phyloP scores from a whole-genome alignment of 2,329 filamentous ascomycete species.

The Pseudopyrenochaeta lycopersici region DNA sequence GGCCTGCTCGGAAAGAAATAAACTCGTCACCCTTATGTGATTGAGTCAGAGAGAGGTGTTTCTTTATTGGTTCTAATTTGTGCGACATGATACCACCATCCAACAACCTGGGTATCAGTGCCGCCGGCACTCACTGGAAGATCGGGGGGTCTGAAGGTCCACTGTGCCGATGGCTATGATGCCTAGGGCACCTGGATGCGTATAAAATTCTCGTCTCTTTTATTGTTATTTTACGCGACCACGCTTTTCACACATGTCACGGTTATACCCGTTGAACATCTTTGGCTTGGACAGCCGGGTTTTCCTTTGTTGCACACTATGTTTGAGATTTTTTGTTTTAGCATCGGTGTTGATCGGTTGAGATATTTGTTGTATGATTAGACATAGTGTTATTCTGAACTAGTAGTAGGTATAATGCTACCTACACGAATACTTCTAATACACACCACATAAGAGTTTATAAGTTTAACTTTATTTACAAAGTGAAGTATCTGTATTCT shows the following conservation, averaged over 20 bases:
- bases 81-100: slow-evolving; percentile 23
- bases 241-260: slow-evolving; percentile 9
- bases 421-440: too few relatives aligned
- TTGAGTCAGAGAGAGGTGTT: slow-evolving; percentile 14
- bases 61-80: slow-evolving; percentile 21
- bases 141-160: slow-evolving; percentile 45
- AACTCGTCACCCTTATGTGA: slow-evolving; percentile 6
- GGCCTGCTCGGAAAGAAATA: slow-evolving; percentile 56
- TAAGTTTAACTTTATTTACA: too few relatives aligned
- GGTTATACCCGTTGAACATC: slow-evolving; percentile 15
- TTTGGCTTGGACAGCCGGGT: slow-evolving; percentile 32
- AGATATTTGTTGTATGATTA: not conserved
- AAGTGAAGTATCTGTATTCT: too few relatives aligned
- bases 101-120: not conserved
- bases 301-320: slow-evolving; percentile 23
- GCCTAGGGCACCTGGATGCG: not conserved
- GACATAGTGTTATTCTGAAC: too few relatives aligned
- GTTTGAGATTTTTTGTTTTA: not conserved
- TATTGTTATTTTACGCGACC: slow-evolving; percentile 3
- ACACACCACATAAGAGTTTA: too few relatives aligned
- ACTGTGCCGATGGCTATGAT: not conserved
- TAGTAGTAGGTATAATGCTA: not conserved
- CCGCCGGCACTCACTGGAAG: slow-evolving; percentile 21
- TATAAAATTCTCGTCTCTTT: not conserved
- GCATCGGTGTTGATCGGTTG: not conserved